Evolutionary conservation across 2,329 filamentous ascomycete species (phyloP), one percentile per base, ranked within the genome.

Genomic region (Lachnellula cervina): DNA sequence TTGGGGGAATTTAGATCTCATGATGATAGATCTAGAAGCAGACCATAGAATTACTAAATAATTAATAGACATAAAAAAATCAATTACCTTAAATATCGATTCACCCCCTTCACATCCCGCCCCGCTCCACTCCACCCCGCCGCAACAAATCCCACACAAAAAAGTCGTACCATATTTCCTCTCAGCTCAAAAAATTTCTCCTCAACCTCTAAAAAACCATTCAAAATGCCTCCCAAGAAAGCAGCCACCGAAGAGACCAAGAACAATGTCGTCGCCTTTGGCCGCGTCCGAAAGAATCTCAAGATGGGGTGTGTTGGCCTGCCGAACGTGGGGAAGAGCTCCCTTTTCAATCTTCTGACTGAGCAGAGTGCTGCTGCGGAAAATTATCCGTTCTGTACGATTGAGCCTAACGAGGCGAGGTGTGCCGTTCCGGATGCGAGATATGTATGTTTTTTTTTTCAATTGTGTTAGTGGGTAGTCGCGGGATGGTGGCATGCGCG

Each of bases 291-390:
- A 55, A 74, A 74, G 62, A 76, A 76, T 64, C 69, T 76, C 11
- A 76, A 76, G 64, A 76, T 76, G 74, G 74, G 74, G 55, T 76
- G 74, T 59, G 74, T 76, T 32, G 74, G 74, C 45, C 66, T 76
- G 49, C 74, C 74, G 40, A 76, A 76, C 52, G 74, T 76, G 49
- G 74, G 74, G 49, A 76, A 76, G 59, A 74, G 72, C n/a, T 74
- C 71, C 46, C 59, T 76, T 58, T 76, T 76, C 66, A 76, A 76
- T 44, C 70, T 76, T 35, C 68, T 76, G 66, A 76, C 74, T 3
- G 71, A 76, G 64, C 73, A 76, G 68, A 75, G 71, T 62, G 74
- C 72, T 37, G 70, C 74, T 1, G 74, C 74, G 0, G 74, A 76
- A 62, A 76, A 76, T 60, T 76, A 76, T 56, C 74, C 74, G 0